A percentile compares a stretch with the other conserved stretches of the same genome.
Conservation (phyloP, 108 stramenopile genomes). For the Cyclotella cryptica region DNA sequence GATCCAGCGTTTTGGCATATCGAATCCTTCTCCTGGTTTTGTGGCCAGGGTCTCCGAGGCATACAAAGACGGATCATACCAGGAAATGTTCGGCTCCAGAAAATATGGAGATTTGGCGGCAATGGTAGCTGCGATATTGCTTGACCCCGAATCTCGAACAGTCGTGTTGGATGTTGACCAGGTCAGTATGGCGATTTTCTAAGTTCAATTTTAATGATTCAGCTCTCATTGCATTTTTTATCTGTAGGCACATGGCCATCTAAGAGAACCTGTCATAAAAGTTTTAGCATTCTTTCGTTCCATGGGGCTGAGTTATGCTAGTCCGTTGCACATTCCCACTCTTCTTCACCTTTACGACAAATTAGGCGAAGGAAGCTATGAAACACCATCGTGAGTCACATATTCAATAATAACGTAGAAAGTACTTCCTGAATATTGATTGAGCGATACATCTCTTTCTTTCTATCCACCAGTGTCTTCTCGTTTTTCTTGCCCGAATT, state of each 20-base stretch:
- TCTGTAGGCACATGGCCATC: slow-evolving; percentile 24
- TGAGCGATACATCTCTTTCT: background rate
- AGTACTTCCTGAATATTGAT: background rate
- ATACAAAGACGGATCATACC: slow-evolving; percentile 46
- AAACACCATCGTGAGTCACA: slow-evolving; percentile 40
- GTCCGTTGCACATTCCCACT: slow-evolving; percentile 15
- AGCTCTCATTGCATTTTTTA: background rate
- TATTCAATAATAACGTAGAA: background rate
- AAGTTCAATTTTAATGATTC: background rate
- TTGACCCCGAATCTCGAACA: slow-evolving; percentile 49
- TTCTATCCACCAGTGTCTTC: slow-evolving; percentile 43
- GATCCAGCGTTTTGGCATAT: slow-evolving; percentile 58
- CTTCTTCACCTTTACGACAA: slow-evolving; percentile 22
- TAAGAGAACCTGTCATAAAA: slow-evolving; percentile 63
- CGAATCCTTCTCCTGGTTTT: slow-evolving; percentile 66
- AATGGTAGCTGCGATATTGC: slow-evolving; percentile 52
- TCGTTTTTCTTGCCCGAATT: slow-evolving; percentile 70
- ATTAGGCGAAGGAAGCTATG: slow-evolving; percentile 54
- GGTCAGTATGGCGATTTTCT: background rate
- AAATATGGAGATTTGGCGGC: slow-evolving; percentile 56
- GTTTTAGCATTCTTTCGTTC: slow-evolving; percentile 51
- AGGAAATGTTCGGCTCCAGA: slow-evolving; percentile 40
- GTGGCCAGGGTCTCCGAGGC: slow-evolving; percentile 54
- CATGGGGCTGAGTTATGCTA: slow-evolving; percentile 32
- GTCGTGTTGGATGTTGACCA: slow-evolving; percentile 50